Percentiles rank a stretch among this genome's conserved stretches.
These are phyloP conservation scores for Didymella arachidicola DNA, from an alignment of 2,329 filamentous ascomycete genomes.

Conservation along the genomic window DNA sequence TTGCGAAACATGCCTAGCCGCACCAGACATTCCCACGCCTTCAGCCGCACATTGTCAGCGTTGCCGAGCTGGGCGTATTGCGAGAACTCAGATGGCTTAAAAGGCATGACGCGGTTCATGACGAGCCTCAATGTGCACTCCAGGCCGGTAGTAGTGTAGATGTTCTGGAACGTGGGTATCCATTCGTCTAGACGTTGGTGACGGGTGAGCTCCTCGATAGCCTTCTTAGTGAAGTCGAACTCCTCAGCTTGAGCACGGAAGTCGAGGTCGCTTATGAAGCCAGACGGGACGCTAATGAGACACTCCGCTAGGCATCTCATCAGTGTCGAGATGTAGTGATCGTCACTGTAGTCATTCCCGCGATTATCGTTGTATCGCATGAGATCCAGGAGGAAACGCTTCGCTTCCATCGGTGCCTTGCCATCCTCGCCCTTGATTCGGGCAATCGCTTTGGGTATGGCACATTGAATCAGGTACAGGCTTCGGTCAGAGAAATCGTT, in stretches of 20 bases:
- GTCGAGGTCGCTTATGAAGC: slow-evolving; percentile 48
- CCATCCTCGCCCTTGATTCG: slow-evolving; percentile 77
- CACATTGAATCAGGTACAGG: slow-evolving; percentile 82
- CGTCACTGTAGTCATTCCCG: slow-evolving; percentile 87
- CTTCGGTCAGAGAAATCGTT: slow-evolving; percentile 92
- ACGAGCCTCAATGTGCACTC: slow-evolving; percentile 66
- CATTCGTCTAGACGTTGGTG: slow-evolving; percentile 72
- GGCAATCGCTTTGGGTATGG: slow-evolving; percentile 82
- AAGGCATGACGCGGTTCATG: slow-evolving; percentile 60
- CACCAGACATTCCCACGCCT: slow-evolving; percentile 66
- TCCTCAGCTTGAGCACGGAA: slow-evolving; percentile 61
- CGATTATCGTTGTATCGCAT: slow-evolving; percentile 94
- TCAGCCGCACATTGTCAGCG: slow-evolving; percentile 66
- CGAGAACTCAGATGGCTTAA: slow-evolving; percentile 65
- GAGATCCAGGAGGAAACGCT: slow-evolving; percentile 86
- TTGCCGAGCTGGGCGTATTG: slow-evolving; percentile 68
- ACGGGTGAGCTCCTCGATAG: slow-evolving; percentile 68
- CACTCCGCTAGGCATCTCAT: slow-evolving; percentile 70
- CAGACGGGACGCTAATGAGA: slow-evolving; percentile 48
- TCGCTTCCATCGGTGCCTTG: slow-evolving; percentile 78
- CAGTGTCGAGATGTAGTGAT: slow-evolving; percentile 84
- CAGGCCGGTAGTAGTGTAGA: slow-evolving; percentile 68
- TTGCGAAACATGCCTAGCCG: slow-evolving; percentile 62
- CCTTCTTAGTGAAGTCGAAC: slow-evolving; percentile 62
- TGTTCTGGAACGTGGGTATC: slow-evolving; percentile 70